Conservation (phyloP, 2,329 filamentous ascomycete genomes). For the Cryoendolithus antarcticus region DNA sequence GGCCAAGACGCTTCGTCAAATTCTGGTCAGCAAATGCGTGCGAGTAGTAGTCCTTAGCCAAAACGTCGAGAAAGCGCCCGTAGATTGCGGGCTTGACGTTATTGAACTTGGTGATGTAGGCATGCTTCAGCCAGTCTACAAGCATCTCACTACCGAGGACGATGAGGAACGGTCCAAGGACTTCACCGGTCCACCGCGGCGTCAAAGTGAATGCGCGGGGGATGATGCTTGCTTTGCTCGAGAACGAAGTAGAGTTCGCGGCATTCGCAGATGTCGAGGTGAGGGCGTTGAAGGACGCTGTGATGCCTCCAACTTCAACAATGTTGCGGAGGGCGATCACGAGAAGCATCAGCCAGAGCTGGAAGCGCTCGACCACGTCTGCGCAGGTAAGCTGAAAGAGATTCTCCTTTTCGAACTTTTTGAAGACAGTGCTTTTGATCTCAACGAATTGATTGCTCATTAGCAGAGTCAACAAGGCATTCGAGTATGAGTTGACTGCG, state of each 20-base stretch:
- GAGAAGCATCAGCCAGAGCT: slow-evolving; percentile 91
- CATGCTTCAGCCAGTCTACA: slow-evolving; percentile 93
- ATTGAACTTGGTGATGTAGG: slow-evolving; percentile 98
- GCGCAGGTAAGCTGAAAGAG: slow-evolving; percentile 93
- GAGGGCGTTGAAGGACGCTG: slow-evolving; percentile 27
- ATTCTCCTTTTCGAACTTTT: slow-evolving; percentile 97
- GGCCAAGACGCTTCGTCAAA: slow-evolving; percentile 73
- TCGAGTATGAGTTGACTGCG: slow-evolving; percentile 96
- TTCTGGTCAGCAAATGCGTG: slow-evolving; percentile 89
- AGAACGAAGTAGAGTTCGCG: slow-evolving; percentile 35
- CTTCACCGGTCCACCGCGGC: slow-evolving; percentile 75
- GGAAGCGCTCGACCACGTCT: slow-evolving; percentile 92
- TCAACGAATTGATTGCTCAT: slow-evolving; percentile 98
- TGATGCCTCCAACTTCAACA: slow-evolving; percentile 83
- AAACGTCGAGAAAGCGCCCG: slow-evolving; percentile 75
- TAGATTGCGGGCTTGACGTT: slow-evolving; percentile 89
- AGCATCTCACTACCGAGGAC: slow-evolving; percentile 94
- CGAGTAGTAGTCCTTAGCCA: slow-evolving; percentile 96
- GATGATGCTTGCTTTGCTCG: slow-evolving; percentile 52
- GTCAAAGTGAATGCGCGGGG: slow-evolving; percentile 85
- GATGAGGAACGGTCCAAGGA: slow-evolving; percentile 83
- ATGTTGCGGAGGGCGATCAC: slow-evolving; percentile 96
- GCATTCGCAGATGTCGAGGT: slow-evolving; percentile 16
- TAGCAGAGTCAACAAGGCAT: slow-evolving; percentile 79
- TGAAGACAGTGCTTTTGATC: slow-evolving; percentile 97